Base-by-base conservation (phyloP, 2,329 filamentous ascomycete species). In the Didymella pinodella region DNA sequence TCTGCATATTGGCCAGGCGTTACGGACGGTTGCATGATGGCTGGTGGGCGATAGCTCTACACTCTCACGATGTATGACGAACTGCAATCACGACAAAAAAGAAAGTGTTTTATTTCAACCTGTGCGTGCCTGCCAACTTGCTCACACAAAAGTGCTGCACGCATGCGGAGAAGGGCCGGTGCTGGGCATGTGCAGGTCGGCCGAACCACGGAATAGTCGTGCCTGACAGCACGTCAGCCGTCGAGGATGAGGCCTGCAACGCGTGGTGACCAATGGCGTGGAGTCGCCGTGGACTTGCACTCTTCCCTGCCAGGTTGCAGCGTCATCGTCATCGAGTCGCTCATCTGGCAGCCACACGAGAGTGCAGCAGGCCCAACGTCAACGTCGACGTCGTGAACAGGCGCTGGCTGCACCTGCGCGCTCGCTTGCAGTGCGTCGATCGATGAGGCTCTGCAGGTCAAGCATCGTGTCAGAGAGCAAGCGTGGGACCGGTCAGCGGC, bases 401-500 rank as follows among this genome's bases (percentile, higher is more conserved):
- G 18, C 29, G 26, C 46, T 22, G 45, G 45, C 7, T 48, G 16
- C 41, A 49, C 26, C 40, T 20, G 32, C 40, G 7, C 31, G 41
- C 40, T 46, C 25, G 32, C 38, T 29, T 41, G 29, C 26, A 38
- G n/a, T 22, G 22, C 22, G 22, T 14, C 34, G 4, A 16, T 49
- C 31, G 7, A 46, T 52, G 54, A 51, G 54, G 54, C 43, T 57
- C 54, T 43, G 54, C 41, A 52, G 45, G 40, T 57, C 43, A 57
- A 57, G 54, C 54, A 41, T 47, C 43, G 47, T 34, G 26, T n/a
- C 43, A 47, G 28, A 31, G 48, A 43, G 26, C 29, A 48, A 57
- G 54, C 22, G 28, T 41, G 49, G 49, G 49, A 58, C 49, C 49
- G 56, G 56, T 54, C 56, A 58, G 50, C 55, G 54, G 54, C 48